Base-by-base conservation (phyloP, 805 yeast species). In the Ogataea siamensis region DNA sequence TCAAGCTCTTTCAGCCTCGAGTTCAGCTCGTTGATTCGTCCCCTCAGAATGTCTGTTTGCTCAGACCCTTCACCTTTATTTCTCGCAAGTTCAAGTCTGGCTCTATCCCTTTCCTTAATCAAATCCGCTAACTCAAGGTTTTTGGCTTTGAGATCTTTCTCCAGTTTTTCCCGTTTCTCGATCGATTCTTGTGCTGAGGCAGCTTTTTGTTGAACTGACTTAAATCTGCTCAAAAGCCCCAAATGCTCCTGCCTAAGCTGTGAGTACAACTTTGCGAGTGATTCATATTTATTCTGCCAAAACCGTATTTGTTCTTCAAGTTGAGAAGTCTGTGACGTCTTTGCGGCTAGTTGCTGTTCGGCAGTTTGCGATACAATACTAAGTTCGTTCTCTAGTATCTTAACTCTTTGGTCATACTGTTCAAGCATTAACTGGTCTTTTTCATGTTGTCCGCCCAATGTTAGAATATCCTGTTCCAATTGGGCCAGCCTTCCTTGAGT, bases 171-270 rank as follows among this genome's bases (percentile, higher is more conserved):
- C 49, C 88, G 78, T 61, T 80, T 83, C 46, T 83, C 83, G 46
- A 88, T 76, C 0, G 95, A 84, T 63, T 88, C 96, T 58, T 87
- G 95, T 8, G 96, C 96, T 49, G 77, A 71, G 10, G 88, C 83
- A 3, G 93, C 94, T 62, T 85, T 86, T 49, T 87, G 85, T 63
- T 87, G 94, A 32, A 82, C 71, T 50, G 83, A 80, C 58, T 89
- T 88, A 57, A 82, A 82, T 55, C 82, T 83, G 35, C 83, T 71
- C 55, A 89, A 71, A 39, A 88, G 64, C 46, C 80, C 83, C 54
- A 89, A 70, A 57, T 89, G 96, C 62, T 89, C 97, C 62, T 86
- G 94, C 56, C 97, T 82, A 50, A 89, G 69, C 63, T 88, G 96
- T 2, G 95, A 81, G 60, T 89, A 89, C 47, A 89, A 69, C 54